A percentile compares a stretch with the other conserved stretches of the same genome.
phyloP scores from a whole-genome alignment of 1,284 basidiomycete genomes.

The Ceraceosorus guamensis region DNA sequence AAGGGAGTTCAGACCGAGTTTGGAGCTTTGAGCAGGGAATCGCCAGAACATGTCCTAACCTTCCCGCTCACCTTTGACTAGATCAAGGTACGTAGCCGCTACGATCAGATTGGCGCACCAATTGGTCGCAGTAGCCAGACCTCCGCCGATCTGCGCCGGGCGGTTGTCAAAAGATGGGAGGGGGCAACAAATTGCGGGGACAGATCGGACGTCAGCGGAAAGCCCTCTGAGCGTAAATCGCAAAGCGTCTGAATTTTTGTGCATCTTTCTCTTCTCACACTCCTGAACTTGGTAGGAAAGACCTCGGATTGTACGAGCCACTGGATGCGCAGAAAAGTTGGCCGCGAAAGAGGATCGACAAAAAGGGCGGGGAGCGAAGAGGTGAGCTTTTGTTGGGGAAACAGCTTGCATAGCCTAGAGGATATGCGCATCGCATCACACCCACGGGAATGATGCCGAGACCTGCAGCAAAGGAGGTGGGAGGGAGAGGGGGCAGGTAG shows the following conservation, averaged over 20 bases:
- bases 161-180: not conserved
- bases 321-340: not conserved
- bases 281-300: constrained; percentile 22
- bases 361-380: no score
- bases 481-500: no score
- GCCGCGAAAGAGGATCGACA: not conserved
- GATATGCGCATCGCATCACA: not conserved
- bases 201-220: no score
- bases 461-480: no score
- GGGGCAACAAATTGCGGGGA: not conserved
- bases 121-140: constrained; percentile 27
- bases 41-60: no score
- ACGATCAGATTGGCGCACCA: constrained; percentile 12
- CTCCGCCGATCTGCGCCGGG: constrained; percentile 16
- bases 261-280: no score
- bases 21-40: not conserved
- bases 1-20: not conserved
- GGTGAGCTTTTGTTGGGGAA: no score
- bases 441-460: not conserved
- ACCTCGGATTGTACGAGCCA: constrained; percentile 39
- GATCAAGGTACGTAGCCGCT: constrained; percentile 11
- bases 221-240: not conserved
- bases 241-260: not conserved
- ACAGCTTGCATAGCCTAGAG: no score
- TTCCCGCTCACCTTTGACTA: constrained; percentile 13